Evolutionary conservation across 192 early-diverging fungal genomes (phyloP), one percentile per base, ranked within the genome.

Genomic region (Coemansia sp.): DNA sequence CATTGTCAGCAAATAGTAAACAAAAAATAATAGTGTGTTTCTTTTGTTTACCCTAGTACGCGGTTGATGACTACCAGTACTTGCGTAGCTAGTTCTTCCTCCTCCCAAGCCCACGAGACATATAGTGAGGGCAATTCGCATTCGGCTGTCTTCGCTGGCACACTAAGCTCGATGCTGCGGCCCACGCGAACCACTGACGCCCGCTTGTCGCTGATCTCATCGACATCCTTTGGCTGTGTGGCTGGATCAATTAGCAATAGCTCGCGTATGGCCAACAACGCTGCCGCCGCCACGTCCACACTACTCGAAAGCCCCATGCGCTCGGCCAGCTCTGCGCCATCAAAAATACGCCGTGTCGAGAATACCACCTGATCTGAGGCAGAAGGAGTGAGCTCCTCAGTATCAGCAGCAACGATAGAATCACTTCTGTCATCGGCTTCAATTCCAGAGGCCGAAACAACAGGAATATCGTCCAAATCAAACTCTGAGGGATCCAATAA

Each of bases 31-130:
- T 58, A 61, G 29, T 5, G 43, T n/a, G 16, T 43, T 13, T 29
- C 1, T 61, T 29, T 13, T 61, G 11, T 38, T 72, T 63, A 75
- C 0, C 73, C 73, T 8, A 80, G 64, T 0, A 83, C 70, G 1
- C 79, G 75, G 47, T 89, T 87, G 12, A 92, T 74, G 27, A 87
- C 71, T 12, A 85, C 83, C 22, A 92, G 72, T 16, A 87, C 72
- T n/a, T 81, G 70, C 8, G 87, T 88, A 0, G 91, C 91, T 33
- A 92, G 76, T 57, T 87, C 88, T 38, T 92, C 89, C 61, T 92
- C 91, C 24, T 84, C 77, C 74, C 87, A 91, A 18, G 88, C 76
- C 91, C 91, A 92, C 16, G 86, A 80, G 34, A 92, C 78, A 18
- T 73, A 57, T 1, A 92, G 65, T 29, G 53, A 64, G 1, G 77